Percentiles rank a stretch among this genome's conserved stretches.
Conservation (phyloP, 495 filamentous ascomycete species). For the Penicillium canescens region DNA sequence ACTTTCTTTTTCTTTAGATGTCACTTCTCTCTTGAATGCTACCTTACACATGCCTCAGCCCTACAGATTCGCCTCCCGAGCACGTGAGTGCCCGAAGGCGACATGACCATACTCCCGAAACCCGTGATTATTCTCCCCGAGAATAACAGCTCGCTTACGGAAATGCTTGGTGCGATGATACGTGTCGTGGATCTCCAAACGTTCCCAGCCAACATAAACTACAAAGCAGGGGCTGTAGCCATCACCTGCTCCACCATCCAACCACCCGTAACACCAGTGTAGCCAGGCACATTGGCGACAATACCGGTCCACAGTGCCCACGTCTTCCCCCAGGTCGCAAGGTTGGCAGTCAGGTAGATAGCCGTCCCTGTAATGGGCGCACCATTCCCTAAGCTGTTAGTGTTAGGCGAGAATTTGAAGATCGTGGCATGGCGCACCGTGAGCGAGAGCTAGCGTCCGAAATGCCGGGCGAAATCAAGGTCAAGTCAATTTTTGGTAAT, state of each 20-base stretch:
- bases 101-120: slow-evolving; percentile 27
- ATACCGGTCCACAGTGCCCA: slow-evolving; percentile 28
- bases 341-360: slow-evolving; percentile 19
- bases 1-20: background rate
- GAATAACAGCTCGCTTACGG: slow-evolving; percentile 16
- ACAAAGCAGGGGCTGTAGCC: slow-evolving; percentile 17
- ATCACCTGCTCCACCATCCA: slow-evolving; percentile 29
- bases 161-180: slow-evolving; percentile 26
- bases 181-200: slow-evolving; percentile 23
- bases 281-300: slow-evolving; percentile 20
- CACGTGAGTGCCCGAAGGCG: slow-evolving; percentile 15
- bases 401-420: slow-evolving; percentile 17
- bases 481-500: slow-evolving; percentile 5
- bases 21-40: slow-evolving; percentile 3
- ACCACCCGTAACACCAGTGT: slow-evolving; percentile 23
- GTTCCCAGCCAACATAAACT: slow-evolving; percentile 26
- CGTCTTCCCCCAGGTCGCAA: slow-evolving; percentile 20
- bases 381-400: slow-evolving; percentile 9
- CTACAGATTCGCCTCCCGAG: slow-evolving; percentile 38
- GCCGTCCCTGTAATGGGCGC: slow-evolving; percentile 22
- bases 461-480: slow-evolving; percentile 6
- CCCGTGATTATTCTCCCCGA: slow-evolving; percentile 21
- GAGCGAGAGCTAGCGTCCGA: slow-evolving; percentile 10
- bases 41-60: background rate
- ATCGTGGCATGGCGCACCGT: slow-evolving; percentile 27